Percentiles rank a stretch among this genome's conserved stretches.
These are phyloP conservation scores for Ustilago shanxiensis DNA, from an alignment of 1,284 basidiomycete species.

Conservation along the genomic window DNA sequence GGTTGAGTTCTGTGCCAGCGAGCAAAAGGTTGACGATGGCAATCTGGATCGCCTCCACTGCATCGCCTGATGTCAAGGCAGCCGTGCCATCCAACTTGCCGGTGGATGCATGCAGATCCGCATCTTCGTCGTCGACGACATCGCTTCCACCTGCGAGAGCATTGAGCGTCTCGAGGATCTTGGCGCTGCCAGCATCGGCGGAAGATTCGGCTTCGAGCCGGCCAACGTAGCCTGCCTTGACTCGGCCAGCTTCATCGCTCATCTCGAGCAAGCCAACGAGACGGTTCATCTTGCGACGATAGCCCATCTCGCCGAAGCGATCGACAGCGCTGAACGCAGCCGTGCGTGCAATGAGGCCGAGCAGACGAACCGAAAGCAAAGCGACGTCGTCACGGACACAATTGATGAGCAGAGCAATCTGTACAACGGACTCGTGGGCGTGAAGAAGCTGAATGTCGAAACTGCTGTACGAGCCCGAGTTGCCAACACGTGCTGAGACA, in stretches of 20 bases:
- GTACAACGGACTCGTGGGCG: constrained; percentile 80
- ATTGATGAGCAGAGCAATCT: constrained; percentile 84
- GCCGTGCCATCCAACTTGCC: constrained; percentile 64
- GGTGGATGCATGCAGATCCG: constrained; percentile 74
- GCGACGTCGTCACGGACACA: constrained; percentile 82
- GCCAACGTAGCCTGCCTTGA: constrained; percentile 82
- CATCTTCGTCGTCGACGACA: constrained; percentile 73
- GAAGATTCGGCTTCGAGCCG: constrained; percentile 75
- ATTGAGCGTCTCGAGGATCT: constrained; percentile 65
- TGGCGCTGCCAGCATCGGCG: constrained; percentile 43
- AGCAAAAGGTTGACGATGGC: constrained; percentile 89
- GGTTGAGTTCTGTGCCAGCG: constrained; percentile 78
- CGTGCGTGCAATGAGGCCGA: constrained; percentile 77
- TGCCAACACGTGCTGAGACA: constrained; percentile 51
- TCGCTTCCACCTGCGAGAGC: constrained; percentile 69
- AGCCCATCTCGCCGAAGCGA: constrained; percentile 73
- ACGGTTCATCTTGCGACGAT: constrained; percentile 72
- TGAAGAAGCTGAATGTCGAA: constrained; percentile 79
- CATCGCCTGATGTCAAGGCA: constrained; percentile 67
- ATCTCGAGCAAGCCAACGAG: constrained; percentile 85
- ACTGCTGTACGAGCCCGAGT: constrained; percentile 77
- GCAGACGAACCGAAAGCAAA: constrained; percentile 83
- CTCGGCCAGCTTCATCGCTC: constrained; percentile 86
- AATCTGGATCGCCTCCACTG: constrained; percentile 79
- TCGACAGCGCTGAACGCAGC: constrained; percentile 74